Conservation (phyloP, 164 flowering plant genomes). For the Stephania cephalantha region DNA sequence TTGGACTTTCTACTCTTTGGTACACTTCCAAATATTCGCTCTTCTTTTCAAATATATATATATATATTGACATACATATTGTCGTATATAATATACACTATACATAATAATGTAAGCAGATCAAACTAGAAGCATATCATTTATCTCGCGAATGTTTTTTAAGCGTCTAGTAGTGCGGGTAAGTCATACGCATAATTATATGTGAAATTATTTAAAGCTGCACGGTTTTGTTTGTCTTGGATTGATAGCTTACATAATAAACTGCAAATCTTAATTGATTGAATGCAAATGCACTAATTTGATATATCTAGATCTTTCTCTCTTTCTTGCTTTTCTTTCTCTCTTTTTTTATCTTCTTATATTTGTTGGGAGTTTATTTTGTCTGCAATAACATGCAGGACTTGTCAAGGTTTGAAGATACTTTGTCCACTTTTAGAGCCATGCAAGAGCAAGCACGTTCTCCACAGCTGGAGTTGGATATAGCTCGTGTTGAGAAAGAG, state of each 20-base stretch:
- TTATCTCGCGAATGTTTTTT: conserved; percentile 93
- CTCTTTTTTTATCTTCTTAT: no score
- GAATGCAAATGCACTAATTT: background rate
- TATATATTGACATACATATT: no score
- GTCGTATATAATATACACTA: no score
- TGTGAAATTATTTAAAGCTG: background rate
- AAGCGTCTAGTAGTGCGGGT: conserved; percentile 96
- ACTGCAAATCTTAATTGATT: background rate
- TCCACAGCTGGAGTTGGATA: conserved; percentile 59
- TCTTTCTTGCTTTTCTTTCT: background rate
- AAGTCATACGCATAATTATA: background rate
- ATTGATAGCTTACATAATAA: background rate
- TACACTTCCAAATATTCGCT: no score
- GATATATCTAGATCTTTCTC: background rate
- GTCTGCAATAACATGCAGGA: conserved; percentile 39
- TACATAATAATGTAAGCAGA: no score
- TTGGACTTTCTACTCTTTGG: no score
- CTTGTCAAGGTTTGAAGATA: conserved; percentile 77
- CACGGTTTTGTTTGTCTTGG: background rate
- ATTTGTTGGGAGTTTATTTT: background rate
- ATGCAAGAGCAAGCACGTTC: conserved; percentile 65
- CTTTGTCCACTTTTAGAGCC: conserved; percentile 55
- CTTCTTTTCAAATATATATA: no score
- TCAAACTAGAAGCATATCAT: conserved; percentile 16
- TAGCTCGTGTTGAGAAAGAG: conserved; percentile 80